A percentile compares a stretch with the other conserved stretches of the same genome.
Conservation (phyloP, 768 basidiomycete genomes). For the Boletus speciosus region DNA sequence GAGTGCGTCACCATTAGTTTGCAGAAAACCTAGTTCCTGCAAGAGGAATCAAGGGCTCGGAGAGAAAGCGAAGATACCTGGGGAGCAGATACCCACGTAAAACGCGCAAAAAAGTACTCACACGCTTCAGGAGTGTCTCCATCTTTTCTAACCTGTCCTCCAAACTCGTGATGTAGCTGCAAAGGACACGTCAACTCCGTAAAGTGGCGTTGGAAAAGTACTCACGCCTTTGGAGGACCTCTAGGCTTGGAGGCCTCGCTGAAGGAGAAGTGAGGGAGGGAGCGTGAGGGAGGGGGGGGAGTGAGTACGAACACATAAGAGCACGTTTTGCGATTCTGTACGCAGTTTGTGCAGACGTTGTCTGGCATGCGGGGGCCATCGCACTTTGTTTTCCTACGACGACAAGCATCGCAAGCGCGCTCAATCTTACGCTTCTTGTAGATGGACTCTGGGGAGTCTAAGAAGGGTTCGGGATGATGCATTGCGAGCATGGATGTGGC, state of each 20-base stretch:
- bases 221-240: slow-evolving; percentile 67
- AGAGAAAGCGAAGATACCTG: neutral
- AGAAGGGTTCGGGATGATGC: neutral
- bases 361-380: slow-evolving; percentile 52
- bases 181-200: neutral
- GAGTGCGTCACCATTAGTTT: neutral
- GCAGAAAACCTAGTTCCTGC: neutral
- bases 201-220: slow-evolving; percentile 5
- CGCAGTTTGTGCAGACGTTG: slow-evolving; percentile 57
- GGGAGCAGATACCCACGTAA: neutral
- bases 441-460: slow-evolving; percentile 10
- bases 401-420: slow-evolving; percentile 58
- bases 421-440: slow-evolving; percentile 46
- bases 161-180: slow-evolving; percentile 54
- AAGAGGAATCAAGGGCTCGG: neutral
- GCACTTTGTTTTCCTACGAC: slow-evolving; percentile 57
- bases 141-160: slow-evolving; percentile 58
- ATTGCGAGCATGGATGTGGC: slow-evolving; percentile 10
- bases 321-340: slow-evolving; percentile 47
- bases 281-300: neutral
- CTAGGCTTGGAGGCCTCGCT: slow-evolving; percentile 66
- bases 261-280: slow-evolving; percentile 2
- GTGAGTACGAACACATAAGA: slow-evolving; percentile 52
- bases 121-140: slow-evolving; percentile 52
- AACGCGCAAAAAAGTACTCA: slow-evolving; percentile 24